Evolutionary conservation across 139 green algal genomes (phyloP), one percentile per base, ranked within the genome.

Genomic region (Chlorella ohadii): DNA sequence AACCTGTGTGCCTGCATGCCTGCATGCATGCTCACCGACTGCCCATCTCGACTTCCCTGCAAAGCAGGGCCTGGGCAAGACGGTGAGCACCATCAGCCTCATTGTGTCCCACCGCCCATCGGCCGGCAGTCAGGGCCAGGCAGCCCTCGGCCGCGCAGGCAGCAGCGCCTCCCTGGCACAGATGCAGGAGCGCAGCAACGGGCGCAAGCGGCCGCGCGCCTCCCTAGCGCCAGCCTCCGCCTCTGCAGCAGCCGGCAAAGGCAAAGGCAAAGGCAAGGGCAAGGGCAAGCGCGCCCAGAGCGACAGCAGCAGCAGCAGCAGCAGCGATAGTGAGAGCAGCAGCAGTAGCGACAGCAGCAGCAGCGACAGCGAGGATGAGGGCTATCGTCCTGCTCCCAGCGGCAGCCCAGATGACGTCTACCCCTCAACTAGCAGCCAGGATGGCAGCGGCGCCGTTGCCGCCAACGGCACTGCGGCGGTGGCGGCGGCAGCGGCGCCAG

Each of bases 51-150:
- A n/a, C n/a, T n/a, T n/a, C n/a, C n/a, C n/a, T n/a, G n/a, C n/a
- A n/a, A n/a, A n/a, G n/a, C 89, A 96, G 89, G 94, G 94, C 7
- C 76, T 98, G 44, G 95, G 95, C 67, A 98, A 98, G 83, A 97
- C 94, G 1, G 86, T 98, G 47, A 93, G 88, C 66, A 95, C 94
- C 39, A 93, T 97, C 41, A 77, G 91, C 1, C 89, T 97, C 75
- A 94, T 98, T 57, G 75, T 95, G 44, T 92, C 90, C 25, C 89
- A 93, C 85, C 82, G 70, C 17, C 89, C 80, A 3, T 11, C 16
- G 0, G 63, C 28, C 25, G 28, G 61, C 55, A 28, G 39, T 25
- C 80, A 85, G 80, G 80, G 80, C 27, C 80, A 72, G 80, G 66
- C 23, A 15, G 23, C 23, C 28, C 44, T 13, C 51, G 51, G 20